Base-by-base conservation (phyloP, 257 asterid species). In the Plantago major region DNA sequence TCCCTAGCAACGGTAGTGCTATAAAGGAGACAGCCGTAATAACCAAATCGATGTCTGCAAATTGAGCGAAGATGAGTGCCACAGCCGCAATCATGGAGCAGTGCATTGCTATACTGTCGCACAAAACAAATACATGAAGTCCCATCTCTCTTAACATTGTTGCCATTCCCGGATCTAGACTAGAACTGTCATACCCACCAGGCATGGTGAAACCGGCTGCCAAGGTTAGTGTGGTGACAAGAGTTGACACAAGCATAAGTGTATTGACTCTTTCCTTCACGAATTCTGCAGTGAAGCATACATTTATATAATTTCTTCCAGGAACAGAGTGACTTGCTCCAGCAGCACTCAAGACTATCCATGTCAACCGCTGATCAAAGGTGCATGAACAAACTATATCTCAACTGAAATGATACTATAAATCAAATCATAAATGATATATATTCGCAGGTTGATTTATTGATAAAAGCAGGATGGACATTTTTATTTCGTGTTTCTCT, bases 191-290 rank as follows among this genome's bases (percentile, higher is more conserved):
- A 42, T 71, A 68, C 28, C 84, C 81, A 9, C 84, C 81, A 2
- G 84, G 84, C 65, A 79, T 42, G 11, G 81, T 73, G 68, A 75
- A 72, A 17, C 81, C 79, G 0, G 84, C 81, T 11, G 76, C 63
- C 54, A 79, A 79, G 3, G 81, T 76, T 13, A 79, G 63, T 0
- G 79, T 69, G 48, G 66, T 74, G 5, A 74, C 74, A 11, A 74
- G 66, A 15, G 82, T 73, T 53, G 82, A 64, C 16, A 79, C 78
- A 8, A 79, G 65, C 22, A 79, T 42, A 30, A 73, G 77, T 13
- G 75, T 72, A 61, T 76, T 76, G 4, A 76, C 71, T 71, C 71
- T 65, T 9, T 73, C 76, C 55, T 68, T 71, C 42, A 55, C 65
- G 10, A n/a, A 18, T 30, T 67, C 71, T 26, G 12, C 53, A 30